A percentile compares a stretch with the other conserved stretches of the same genome.
phyloP scores from a whole-genome alignment of 2,329 filamentous ascomycete species.

The Apiospora malaysiana region DNA sequence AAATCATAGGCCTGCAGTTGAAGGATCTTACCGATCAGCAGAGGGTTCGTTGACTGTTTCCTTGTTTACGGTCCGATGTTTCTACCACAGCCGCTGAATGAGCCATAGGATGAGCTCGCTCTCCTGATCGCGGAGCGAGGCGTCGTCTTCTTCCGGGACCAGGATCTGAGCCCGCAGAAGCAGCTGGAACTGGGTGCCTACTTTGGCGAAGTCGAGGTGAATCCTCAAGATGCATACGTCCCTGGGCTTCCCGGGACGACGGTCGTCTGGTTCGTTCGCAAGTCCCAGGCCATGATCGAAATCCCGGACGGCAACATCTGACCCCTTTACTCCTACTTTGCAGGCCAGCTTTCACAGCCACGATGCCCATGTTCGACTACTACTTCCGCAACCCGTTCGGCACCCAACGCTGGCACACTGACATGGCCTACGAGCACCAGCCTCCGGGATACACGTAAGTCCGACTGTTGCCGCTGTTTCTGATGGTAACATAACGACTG shows the following conservation, averaged over 20 bases:
- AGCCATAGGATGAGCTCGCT: constrained; percentile 21
- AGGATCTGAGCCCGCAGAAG: constrained; percentile 23
- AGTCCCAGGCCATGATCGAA: not conserved
- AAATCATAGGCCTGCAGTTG: constrained; percentile 16
- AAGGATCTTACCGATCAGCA: constrained; percentile 19
- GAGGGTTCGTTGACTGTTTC: constrained; percentile 11
- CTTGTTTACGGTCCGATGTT: too few relatives aligned
- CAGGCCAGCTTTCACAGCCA: constrained; percentile 6
- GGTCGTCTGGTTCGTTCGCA: not conserved
- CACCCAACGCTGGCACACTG: constrained; percentile 20
- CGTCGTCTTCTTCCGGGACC: constrained; percentile 26
- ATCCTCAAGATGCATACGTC: constrained; percentile 19
- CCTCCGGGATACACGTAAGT: constrained; percentile 19
- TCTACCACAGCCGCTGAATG: not conserved
- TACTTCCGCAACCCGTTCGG: constrained; percentile 21
- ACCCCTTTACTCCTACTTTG: not conserved
- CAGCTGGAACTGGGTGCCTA: constrained; percentile 23
- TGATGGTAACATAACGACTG: too few relatives aligned
- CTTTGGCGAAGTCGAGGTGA: constrained; percentile 20
- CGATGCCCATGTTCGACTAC: constrained; percentile 19
- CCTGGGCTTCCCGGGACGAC: constrained; percentile 9
- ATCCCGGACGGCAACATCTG: not conserved
- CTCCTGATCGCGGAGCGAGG: constrained; percentile 24
- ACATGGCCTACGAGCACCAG: constrained; percentile 19
- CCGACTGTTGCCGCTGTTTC: not conserved